A percentile compares a stretch with the other conserved stretches of the same genome.
These are phyloP conservation scores for Metrosideros polymorpha DNA, from an alignment of 441 rosid species.

Conservation along the genomic window DNA sequence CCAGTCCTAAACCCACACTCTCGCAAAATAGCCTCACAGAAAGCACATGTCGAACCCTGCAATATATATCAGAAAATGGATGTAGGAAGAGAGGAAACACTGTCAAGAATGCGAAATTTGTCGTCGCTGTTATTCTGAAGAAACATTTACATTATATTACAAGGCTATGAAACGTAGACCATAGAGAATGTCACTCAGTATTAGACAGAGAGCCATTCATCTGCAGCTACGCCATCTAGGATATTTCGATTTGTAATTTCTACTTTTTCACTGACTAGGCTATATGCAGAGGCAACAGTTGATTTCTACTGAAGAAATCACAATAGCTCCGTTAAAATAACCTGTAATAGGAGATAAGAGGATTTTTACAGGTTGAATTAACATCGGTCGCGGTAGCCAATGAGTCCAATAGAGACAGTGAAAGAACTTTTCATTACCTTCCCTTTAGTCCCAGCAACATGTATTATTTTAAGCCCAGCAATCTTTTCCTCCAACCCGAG, in stretches of 20 bases:
- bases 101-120: not conserved
- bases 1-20: conserved; percentile 81
- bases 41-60: conserved; percentile 91
- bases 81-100: not conserved
- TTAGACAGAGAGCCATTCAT: not conserved
- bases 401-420: not conserved
- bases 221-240: not conserved
- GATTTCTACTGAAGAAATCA: not conserved
- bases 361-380: not conserved
- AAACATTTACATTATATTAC: not conserved
- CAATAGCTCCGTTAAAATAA: not conserved
- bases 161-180: not conserved
- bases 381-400: not conserved
- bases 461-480: conserved; percentile 48
- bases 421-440: conserved; percentile 37
- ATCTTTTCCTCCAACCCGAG: conserved; percentile 39
- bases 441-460: conserved; percentile 94
- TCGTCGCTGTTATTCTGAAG: not conserved
- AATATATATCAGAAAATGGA: conserved; percentile 3
- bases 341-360: not conserved
- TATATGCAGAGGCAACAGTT: not conserved
- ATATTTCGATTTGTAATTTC: not conserved
- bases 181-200: not conserved
- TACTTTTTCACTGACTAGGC: not conserved
- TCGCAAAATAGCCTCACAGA: conserved; percentile 76